Evolutionary conservation across 805 yeast species (phyloP).

Genomic region (Candida insectorum): DNA sequence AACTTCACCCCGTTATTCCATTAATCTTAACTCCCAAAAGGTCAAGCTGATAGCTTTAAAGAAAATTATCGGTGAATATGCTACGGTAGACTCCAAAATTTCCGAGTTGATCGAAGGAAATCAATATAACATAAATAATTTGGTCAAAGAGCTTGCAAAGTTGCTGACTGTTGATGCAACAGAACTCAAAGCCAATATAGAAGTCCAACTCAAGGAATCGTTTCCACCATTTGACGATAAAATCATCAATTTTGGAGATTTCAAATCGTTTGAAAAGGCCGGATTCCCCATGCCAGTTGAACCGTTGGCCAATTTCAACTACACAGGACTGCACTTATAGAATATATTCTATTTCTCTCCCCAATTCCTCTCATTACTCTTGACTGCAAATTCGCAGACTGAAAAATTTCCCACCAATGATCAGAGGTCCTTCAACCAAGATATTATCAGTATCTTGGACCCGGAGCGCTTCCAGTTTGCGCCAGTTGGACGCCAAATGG

Average conservation of each 20-base stretch:
- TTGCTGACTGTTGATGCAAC: conserved; percentile 1
- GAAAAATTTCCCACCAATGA: conserved; percentile 4
- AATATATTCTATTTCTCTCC: too few species aligned
- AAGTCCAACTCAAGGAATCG: conserved; percentile 1
- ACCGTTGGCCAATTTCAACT: conserved; percentile 11
- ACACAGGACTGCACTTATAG: conserved; percentile 12
- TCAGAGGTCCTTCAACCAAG: too few species aligned
- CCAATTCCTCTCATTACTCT: background rate
- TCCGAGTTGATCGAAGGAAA: conserved; percentile 2
- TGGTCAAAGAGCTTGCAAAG: conserved; percentile 2
- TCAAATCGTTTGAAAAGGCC: conserved; percentile 6
- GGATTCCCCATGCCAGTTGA: conserved; percentile 13
- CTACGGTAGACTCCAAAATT: background rate
- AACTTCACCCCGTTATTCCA: conserved; percentile 43
- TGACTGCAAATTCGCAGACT: background rate
- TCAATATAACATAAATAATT: conserved; percentile 3
- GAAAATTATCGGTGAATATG: conserved; percentile 3
- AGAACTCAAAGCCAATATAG: conserved; percentile 1
- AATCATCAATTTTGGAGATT: conserved; percentile 5
- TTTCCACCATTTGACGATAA: conserved; percentile 8
- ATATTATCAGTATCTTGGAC: too few species aligned
- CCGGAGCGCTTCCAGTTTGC: too few species aligned
- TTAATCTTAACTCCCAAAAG: conserved; percentile 36
- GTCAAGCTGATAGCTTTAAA: conserved; percentile 7
- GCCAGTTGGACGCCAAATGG: conserved; percentile 54